A percentile compares a stretch with the other conserved stretches of the same genome.
phyloP scores from a whole-genome alignment of 2,329 filamentous ascomycete species.

The Scytalidium lignicola region DNA sequence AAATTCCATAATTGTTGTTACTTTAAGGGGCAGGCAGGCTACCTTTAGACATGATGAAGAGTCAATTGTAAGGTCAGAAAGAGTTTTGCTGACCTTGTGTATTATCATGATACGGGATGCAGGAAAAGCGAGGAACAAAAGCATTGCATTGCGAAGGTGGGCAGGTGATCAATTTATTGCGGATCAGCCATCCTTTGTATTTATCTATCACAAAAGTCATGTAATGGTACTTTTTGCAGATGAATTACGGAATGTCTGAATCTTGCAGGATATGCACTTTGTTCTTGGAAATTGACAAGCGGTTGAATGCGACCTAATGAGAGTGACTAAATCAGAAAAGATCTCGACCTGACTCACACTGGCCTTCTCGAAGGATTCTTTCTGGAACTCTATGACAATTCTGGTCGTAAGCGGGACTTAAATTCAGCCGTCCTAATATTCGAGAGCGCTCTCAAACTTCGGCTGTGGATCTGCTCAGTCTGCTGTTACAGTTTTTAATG shows the following conservation, averaged over 20 bases:
- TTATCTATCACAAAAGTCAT: neutral
- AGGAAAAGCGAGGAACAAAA: neutral
- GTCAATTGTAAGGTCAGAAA: slow-evolving; percentile 1
- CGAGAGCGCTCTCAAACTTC: no score
- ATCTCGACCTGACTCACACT: no score
- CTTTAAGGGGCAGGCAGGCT: neutral
- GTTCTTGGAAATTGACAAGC: no score
- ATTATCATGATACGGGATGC: slow-evolving; percentile 1
- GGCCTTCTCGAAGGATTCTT: no score
- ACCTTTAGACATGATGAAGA: neutral
- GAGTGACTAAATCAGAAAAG: no score
- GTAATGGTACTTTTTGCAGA: neutral
- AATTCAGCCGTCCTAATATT: no score
- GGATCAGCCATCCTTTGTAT: neutral
- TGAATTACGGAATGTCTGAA: neutral
- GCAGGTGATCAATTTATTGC: neutral
- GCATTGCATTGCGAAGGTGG: slow-evolving; percentile 1
- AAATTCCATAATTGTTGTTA: slow-evolving; percentile 3
- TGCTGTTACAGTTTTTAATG: no score
- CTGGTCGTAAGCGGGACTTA: no score
- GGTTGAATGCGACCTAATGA: no score
- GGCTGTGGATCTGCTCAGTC: no score
- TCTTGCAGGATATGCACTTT: no score
- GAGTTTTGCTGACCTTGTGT: neutral
- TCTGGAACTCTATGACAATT: no score